Evolutionary conservation across 805 yeast species (phyloP), one percentile per base, ranked within the genome.

Genomic region (Lachancea meyersii): DNA sequence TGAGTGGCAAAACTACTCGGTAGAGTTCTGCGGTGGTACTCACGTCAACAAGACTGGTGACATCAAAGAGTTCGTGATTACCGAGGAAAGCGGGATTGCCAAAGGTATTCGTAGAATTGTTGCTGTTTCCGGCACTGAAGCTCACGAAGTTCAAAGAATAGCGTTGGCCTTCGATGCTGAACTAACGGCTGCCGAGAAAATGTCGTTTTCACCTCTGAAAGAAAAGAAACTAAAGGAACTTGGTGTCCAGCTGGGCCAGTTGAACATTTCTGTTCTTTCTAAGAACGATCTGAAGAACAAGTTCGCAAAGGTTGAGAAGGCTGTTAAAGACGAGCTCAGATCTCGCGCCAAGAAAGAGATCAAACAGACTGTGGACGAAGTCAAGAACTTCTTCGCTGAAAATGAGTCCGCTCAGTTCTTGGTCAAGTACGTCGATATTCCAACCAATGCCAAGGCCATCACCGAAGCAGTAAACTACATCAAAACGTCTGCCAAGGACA

Each of bases 11-110:
- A 69, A 76, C 32, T 72, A 76, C 58, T 86, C 96, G 1, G 75
- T 93, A 52, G 99, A 93, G 70, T 93, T 93, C 75, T 93, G 99
- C 70, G 99, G 99, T 69, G 99, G 99, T 69, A 93, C 98, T 10
- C 99, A 93, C 60, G 96, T 93, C 52, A 74, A 77, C 38, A 82
- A 84, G 67, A 91, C 97, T 16, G 84, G 91, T 48, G 97, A 91
- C 47, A 93, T 93, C 63, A 88, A 88, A 64, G 91, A 86, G 53
- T 77, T 93, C 51, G 86, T 93, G 27, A 76, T 93, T 42, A 71
- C 83, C 49, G 99, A 93, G 72, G 99, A 93, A 69, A 78, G 86
- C 50, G 97, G 98, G 68, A 93, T 93, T 65, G 97, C 98, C 48
- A 93, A 93, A 71, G 99, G 99, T 68, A 87, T 88, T 49, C 81